phyloP scores from a whole-genome alignment of 768 basidiomycete genomes.

The Lentinula sp. region DNA sequence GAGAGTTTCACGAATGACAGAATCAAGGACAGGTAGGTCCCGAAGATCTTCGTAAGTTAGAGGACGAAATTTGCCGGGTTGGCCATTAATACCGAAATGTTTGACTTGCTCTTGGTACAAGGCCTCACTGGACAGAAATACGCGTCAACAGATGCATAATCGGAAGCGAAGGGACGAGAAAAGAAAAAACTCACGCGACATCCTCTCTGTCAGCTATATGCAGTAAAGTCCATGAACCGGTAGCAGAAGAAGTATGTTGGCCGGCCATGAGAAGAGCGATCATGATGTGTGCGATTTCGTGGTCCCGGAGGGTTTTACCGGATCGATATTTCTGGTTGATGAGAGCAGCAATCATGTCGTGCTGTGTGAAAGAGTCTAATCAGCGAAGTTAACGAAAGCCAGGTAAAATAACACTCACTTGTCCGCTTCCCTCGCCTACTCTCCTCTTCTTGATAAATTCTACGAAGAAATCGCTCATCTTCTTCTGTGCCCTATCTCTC shows the following conservation, averaged over 20 bases:
- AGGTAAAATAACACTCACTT: neutral
- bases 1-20: conserved; percentile 54
- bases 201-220: conserved; percentile 76
- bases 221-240: conserved; percentile 84
- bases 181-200: conserved; percentile 51
- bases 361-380: conserved; percentile 22
- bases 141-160: neutral
- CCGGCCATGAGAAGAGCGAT: conserved; percentile 99
- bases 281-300: conserved; percentile 96
- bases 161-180: neutral
- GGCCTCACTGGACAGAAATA: conserved; percentile 54
- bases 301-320: conserved; percentile 72
- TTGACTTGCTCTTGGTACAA: conserved; percentile 72
- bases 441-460: conserved; percentile 76
- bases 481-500: conserved; percentile 85
- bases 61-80: conserved; percentile 43
- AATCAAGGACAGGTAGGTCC: conserved; percentile 64
- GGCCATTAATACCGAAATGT: conserved; percentile 50
- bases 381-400: neutral
- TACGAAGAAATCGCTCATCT: conserved; percentile 92
- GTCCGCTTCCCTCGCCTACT: conserved; percentile 37
- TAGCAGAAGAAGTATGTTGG: conserved; percentile 95
- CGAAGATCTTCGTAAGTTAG: conserved; percentile 64
- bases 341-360: conserved; percentile 91
- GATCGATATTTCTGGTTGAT: conserved; percentile 78